Conservation (phyloP, 164 flowering plant species). For the Dillenia turbinata region DNA sequence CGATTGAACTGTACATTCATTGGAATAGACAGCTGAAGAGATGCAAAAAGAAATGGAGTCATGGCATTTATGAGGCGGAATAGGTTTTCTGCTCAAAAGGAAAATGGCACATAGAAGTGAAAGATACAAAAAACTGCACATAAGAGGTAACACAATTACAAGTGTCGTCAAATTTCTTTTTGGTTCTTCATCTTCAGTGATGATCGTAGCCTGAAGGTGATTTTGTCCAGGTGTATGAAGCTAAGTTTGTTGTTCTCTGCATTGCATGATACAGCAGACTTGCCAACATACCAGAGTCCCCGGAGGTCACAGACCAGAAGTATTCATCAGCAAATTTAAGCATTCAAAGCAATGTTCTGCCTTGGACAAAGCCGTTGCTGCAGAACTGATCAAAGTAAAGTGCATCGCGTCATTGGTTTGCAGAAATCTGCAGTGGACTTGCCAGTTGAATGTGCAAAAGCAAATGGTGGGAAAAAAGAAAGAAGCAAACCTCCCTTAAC, state of each 20-base stretch:
- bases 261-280: conserved; percentile 33
- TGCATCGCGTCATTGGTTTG: conserved; percentile 23
- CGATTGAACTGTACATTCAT: conserved; percentile 31
- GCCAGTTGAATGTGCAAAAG: conserved; percentile 20
- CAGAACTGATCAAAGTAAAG: conserved; percentile 27
- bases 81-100: conserved; percentile 23
- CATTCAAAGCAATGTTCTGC: conserved; percentile 34
- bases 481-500: no score
- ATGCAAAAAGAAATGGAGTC: conserved; percentile 20
- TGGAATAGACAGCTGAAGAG: conserved; percentile 24
- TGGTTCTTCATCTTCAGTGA: no score
- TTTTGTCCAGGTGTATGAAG: conserved; percentile 14
- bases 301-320: conserved; percentile 24
- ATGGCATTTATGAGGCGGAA: conserved; percentile 37
- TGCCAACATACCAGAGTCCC: conserved; percentile 35
- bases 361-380: conserved; percentile 26
- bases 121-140: not conserved
- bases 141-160: no score
- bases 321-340: conserved; percentile 26
- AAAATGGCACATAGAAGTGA: conserved; percentile 29
- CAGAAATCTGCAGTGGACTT: conserved; percentile 34
- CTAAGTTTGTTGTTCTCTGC: conserved; percentile 33
- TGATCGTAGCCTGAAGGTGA: no score
- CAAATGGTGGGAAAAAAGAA: conserved; percentile 20
- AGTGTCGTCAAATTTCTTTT: no score